Evolutionary conservation across 306 rosid genomes (phyloP).

Genomic region (Pyrus bretschneideri): DNA sequence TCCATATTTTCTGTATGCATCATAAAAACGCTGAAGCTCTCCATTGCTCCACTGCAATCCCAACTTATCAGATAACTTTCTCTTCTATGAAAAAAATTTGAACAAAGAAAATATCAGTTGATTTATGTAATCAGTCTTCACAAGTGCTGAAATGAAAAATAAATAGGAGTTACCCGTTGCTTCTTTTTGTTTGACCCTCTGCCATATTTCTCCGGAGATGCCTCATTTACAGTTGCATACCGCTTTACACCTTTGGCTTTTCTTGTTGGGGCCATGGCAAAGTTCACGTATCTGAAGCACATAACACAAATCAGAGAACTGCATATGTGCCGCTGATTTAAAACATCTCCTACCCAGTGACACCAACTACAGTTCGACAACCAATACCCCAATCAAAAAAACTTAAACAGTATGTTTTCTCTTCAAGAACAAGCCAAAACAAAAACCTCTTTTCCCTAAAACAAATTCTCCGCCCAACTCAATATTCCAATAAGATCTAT

Average conservation of each 20-base stretch:
- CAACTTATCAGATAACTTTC: constrained; percentile 64
- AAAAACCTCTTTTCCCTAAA: neutral
- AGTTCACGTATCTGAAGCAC: constrained; percentile 26
- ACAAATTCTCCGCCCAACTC: neutral
- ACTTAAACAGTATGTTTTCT: neutral
- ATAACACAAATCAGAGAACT: neutral
- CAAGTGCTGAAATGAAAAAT: neutral
- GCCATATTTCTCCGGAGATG: constrained; percentile 54
- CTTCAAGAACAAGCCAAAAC: neutral
- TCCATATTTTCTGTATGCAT: constrained; percentile 76
- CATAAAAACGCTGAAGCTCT: constrained; percentile 75
- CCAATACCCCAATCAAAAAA: constrained; percentile 1
- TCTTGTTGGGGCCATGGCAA: constrained; percentile 61
- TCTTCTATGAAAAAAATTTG: constrained; percentile 45
- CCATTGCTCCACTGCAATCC: constrained; percentile 86
- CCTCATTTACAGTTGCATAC: constrained; percentile 33
- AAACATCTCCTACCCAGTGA: neutral
- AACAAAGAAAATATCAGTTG: constrained; percentile 19
- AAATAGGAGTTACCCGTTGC: constrained; percentile 36
- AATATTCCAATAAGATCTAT: neutral
- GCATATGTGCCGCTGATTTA: neutral
- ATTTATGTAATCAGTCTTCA: neutral
- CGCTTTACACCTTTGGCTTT: constrained; percentile 45
- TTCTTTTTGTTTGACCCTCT: constrained; percentile 33
- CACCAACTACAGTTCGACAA: neutral